These are phyloP conservation scores for Penicillium roqueforti DNA, from an alignment of 495 filamentous ascomycete genomes.

Conservation along the genomic window DNA sequence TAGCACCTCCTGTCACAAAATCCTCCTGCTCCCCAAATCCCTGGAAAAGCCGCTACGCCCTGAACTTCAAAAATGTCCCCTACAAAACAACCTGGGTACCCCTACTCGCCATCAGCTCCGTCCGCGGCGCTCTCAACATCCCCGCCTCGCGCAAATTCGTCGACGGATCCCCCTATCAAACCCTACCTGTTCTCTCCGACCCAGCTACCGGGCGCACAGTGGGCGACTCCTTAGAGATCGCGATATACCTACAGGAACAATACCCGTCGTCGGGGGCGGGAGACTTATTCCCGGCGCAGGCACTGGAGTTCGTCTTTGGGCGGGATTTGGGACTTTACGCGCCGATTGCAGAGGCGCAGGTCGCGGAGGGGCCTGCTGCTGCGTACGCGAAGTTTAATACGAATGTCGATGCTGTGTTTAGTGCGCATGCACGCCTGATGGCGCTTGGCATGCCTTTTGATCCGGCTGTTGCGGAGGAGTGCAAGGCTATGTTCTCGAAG, in stretches of 20 bases:
- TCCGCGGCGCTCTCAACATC: slow-evolving; percentile 41
- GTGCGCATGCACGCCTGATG: slow-evolving; percentile 33
- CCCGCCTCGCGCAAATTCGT: slow-evolving; percentile 49
- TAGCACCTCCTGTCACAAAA: slow-evolving; percentile 29
- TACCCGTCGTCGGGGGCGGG: slow-evolving; percentile 34
- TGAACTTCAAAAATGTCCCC: slow-evolving; percentile 55
- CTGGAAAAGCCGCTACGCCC: slow-evolving; percentile 55
- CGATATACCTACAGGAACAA: slow-evolving; percentile 49
- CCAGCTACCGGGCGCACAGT: slow-evolving; percentile 15
- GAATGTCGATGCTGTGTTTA: slow-evolving; percentile 50
- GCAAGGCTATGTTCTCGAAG: slow-evolving; percentile 42
- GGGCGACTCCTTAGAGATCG: slow-evolving; percentile 64
- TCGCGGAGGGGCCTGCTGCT: neutral
- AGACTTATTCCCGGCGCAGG: slow-evolving; percentile 39
- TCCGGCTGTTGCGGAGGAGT: slow-evolving; percentile 35
- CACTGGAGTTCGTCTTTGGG: slow-evolving; percentile 22
- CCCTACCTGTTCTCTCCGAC: neutral
- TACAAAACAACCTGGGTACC: slow-evolving; percentile 52
- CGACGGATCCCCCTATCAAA: slow-evolving; percentile 48
- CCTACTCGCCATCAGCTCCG: slow-evolving; percentile 42
- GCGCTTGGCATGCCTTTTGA: slow-evolving; percentile 40
- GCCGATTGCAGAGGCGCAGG: neutral
- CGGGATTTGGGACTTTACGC: neutral
- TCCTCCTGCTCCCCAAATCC: slow-evolving; percentile 49
- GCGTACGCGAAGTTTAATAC: slow-evolving; percentile 40